Conservation (phyloP, 2,329 filamentous ascomycete genomes). For the Zopfia rhizophila region DNA sequence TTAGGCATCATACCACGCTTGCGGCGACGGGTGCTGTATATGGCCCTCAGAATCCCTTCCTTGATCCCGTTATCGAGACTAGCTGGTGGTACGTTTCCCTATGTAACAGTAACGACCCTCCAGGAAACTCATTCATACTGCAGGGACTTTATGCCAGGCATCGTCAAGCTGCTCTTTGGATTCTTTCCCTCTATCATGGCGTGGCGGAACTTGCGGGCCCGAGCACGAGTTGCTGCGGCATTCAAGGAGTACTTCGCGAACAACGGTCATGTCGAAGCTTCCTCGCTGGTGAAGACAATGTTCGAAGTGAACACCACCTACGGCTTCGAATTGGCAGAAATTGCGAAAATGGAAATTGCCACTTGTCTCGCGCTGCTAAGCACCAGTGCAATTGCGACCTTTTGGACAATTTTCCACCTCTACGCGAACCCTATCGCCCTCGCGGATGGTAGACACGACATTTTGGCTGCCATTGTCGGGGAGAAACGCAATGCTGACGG, state of each 20-base stretch:
- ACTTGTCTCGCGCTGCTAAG: constrained; percentile 53
- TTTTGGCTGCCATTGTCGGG: constrained; percentile 22
- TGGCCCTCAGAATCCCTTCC: constrained; percentile 55
- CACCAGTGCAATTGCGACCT: constrained; percentile 53
- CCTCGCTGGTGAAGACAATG: constrained; percentile 50
- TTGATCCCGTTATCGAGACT: constrained; percentile 46
- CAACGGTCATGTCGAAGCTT: constrained; percentile 52
- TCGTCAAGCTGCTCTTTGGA: constrained; percentile 35
- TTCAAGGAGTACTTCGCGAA: constrained; percentile 55
- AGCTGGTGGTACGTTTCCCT: constrained; percentile 47
- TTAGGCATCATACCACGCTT: constrained; percentile 46
- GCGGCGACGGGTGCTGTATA: constrained; percentile 55
- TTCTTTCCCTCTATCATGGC: constrained; percentile 40
- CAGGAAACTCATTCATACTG: constrained; percentile 19
- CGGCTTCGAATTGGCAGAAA: constrained; percentile 48
- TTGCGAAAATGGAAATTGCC: constrained; percentile 56
- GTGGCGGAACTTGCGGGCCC: constrained; percentile 43
- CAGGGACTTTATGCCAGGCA: constrained; percentile 39
- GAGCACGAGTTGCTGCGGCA: constrained; percentile 44
- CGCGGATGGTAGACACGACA: constrained; percentile 43
- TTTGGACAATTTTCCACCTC: constrained; percentile 56
- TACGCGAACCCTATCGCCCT: constrained; percentile 46
- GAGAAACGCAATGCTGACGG: constrained; percentile 2
- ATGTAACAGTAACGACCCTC: neutral
- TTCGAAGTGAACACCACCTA: constrained; percentile 44